Evolutionary conservation across 108 stramenopile species (phyloP), one percentile per base, ranked within the genome.

Genomic region (Skeletonema grethae): DNA sequence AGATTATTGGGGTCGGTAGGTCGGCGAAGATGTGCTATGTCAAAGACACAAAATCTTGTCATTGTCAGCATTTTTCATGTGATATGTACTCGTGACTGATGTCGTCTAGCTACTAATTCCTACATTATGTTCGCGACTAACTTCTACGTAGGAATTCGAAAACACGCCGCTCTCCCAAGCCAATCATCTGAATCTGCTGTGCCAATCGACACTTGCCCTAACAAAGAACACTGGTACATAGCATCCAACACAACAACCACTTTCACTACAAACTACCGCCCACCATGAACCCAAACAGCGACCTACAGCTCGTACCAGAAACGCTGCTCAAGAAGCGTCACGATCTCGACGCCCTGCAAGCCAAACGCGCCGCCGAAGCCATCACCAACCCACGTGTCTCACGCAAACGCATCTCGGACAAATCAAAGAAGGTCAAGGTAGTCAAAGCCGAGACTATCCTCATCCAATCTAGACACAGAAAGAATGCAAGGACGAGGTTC

Each of bases 231-330:
- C 34, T 34, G 7, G 36, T 38, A n/a, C n/a, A n/a, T n/a, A 11
- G 36, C 36, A 11, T 38, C 36, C 10, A 10, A 38, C 36, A 38
- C 36, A 11, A 0, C 36, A 38, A 11, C 10, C 36, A 38, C 10
- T 38, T 38, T 38, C 9, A 38, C 36, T 1, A 38, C 36, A 38
- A 38, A 38, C 36, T 38, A 38, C 36, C 36, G 46, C 46, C 59
- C 29, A 34, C 4, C 59, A 60, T 60, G 59, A 34, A 60, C 18
- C 48, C 69, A 16, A 59, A 85, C 43, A 79, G 80, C 64, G 82
- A 86, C 45, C 82, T 92, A 5, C 84, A 83, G 16, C 75, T 95
- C 24, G 88, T 95, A 13, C 94, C 94, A 32, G 94, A 95, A 75
- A 83, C 88, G 12, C 77, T 92, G 35, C 85, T 95, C 57, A 92